Percentiles rank a stretch among this genome's conserved stretches.
phyloP scores from a whole-genome alignment of 768 basidiomycete genomes.

The Mrakia gelida region DNA sequence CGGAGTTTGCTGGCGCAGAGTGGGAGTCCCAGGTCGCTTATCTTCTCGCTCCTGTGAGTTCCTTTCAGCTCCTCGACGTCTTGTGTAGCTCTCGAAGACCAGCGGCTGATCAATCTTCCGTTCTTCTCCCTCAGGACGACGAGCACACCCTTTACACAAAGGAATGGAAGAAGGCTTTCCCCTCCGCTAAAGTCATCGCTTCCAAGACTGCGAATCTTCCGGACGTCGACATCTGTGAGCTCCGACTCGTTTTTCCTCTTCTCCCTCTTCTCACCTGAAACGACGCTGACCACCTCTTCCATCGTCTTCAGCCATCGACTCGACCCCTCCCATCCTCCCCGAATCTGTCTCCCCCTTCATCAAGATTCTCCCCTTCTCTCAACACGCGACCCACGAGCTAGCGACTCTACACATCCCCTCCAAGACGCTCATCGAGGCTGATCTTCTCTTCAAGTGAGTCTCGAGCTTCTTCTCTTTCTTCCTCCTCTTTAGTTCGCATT shows the following conservation, averaged over 20 bases:
- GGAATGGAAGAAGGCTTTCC: constrained; percentile 50
- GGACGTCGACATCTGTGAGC: not conserved
- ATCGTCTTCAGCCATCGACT: not conserved
- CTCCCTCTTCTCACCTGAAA: too few species aligned
- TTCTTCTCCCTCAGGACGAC: too few species aligned
- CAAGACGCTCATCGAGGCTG: constrained; percentile 71
- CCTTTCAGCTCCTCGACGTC: too few species aligned
- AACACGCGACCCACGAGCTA: constrained; percentile 62
- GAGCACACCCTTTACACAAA: not conserved
- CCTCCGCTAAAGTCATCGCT: constrained; percentile 12
- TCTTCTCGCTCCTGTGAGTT: constrained; percentile 10
- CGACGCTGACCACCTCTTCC: constrained; percentile 17
- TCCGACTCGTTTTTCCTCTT: too few species aligned
- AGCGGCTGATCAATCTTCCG: not conserved
- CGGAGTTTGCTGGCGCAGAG: constrained; percentile 59
- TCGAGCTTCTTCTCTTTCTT: too few species aligned
- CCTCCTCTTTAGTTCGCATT: too few species aligned
- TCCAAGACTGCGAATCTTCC: not conserved
- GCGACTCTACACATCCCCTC: constrained; percentile 71
- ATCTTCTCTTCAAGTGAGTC: constrained; percentile 64
- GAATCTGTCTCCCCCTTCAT: not conserved
- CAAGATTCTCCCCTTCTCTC: constrained; percentile 54
- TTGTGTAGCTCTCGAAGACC: too few species aligned
- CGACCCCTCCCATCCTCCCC: not conserved
- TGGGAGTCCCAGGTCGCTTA: constrained; percentile 47